Evolutionary conservation across 371 early-diverging fungal species (phyloP), one percentile per base, ranked within the genome.

Genomic region (Aphelidium insulamus): DNA sequence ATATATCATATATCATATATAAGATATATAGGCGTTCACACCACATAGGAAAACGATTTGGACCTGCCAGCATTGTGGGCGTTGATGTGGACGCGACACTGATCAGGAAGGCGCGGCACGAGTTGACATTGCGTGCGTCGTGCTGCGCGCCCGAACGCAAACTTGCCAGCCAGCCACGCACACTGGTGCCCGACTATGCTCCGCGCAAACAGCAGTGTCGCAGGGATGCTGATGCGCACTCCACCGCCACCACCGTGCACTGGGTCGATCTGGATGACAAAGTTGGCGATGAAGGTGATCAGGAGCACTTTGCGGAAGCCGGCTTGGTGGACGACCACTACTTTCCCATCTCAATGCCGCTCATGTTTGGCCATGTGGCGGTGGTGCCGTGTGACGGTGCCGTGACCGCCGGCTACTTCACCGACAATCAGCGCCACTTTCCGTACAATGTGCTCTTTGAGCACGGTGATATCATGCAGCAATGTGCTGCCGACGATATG

Each of bases 31-130:
- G 21, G 28, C 8, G 15, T 23, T 11, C 12, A 18, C 8, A 23
- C 22, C 16, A 5, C 20, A 11, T 49, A 56, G 76, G 65, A 3
- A 33, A 53, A 23, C 48, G 52, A 10, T 59, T 53, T 28, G 36
- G 45, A 3, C 60, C 69, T 1, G 12, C 22, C 2, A 43, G 39
- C 37, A 57, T 70, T 4, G 47, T 55, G 1, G 87, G 82, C 5
- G 62, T 86, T 0, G 87, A 86, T 43, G 66, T 86, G 28, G 87
- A 86, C 37, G 54, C 60, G 1, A 32, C 21, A 5, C 44, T 86
- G 38, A 65, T 82, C 26, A 33, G 45, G 5, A 63, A 68, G 34
- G 83, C 87, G 5, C 37, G 61, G 9, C 41, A 38, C 0, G 50
- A 60, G 33, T 63, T 23, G 46, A 45, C 15, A 34, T 54, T 6